These are phyloP conservation scores for Talaromyces sp. DNA, from an alignment of 2,329 filamentous ascomycete species.

Conservation along the genomic window DNA sequence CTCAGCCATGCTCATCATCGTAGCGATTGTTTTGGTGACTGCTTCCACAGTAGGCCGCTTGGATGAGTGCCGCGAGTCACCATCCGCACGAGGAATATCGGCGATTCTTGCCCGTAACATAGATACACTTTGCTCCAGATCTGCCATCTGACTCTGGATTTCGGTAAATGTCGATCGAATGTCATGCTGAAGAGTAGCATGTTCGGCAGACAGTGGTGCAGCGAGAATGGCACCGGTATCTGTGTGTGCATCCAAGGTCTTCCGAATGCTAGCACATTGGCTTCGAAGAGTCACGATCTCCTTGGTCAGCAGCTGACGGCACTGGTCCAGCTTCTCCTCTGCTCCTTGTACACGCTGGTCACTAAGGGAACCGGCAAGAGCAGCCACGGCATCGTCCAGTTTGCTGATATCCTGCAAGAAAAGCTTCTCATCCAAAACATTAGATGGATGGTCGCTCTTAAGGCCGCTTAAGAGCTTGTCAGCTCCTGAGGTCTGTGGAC, in stretches of 20 bases:
- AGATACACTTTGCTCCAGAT: conserved; percentile 78
- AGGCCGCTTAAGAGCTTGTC: conserved; percentile 50
- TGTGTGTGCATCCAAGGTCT: conserved; percentile 69
- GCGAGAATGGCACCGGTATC: conserved; percentile 70
- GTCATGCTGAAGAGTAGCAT: conserved; percentile 80
- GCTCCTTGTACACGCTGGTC: conserved; percentile 70
- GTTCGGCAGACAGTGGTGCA: conserved; percentile 80
- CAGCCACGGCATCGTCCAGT: conserved; percentile 65
- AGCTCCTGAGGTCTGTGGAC: conserved; percentile 51
- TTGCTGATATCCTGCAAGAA: conserved; percentile 74
- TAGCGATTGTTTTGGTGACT: conserved; percentile 85
- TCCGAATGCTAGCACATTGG: conserved; percentile 77
- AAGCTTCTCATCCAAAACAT: conserved; percentile 74
- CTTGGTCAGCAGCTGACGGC: conserved; percentile 65
- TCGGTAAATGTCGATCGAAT: conserved; percentile 74
- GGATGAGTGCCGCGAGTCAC: conserved; percentile 38
- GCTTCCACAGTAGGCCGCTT: conserved; percentile 83
- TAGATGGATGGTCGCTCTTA: conserved; percentile 56
- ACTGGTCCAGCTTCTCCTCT: conserved; percentile 67
- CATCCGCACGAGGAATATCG: conserved; percentile 54
- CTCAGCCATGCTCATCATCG: conserved; percentile 91
- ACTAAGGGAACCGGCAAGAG: conserved; percentile 67
- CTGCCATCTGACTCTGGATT: conserved; percentile 72
- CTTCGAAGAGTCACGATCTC: conserved; percentile 73
- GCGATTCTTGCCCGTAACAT: conserved; percentile 79